Evolutionary conservation across 306 rosid species (phyloP).

Genomic region (Elaeagnus macrophylla): DNA sequence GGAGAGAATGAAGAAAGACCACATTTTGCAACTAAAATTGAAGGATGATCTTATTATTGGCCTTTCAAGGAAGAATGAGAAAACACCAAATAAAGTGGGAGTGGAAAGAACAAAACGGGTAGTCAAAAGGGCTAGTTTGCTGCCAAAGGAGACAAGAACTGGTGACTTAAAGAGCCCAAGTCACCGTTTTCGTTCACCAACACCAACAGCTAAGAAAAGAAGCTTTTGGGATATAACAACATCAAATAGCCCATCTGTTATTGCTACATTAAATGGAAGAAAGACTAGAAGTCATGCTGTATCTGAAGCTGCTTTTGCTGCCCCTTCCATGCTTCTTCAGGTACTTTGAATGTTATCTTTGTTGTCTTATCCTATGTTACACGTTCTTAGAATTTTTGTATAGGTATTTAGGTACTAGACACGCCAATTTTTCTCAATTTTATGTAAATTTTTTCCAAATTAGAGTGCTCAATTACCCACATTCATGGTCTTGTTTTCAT

Average conservation of each 20-base stretch:
- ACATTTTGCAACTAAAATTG: constrained; percentile 50
- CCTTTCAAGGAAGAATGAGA: constrained; percentile 44
- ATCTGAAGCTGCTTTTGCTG: constrained; percentile 51
- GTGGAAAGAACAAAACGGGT: constrained; percentile 30
- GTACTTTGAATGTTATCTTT: constrained; percentile 25
- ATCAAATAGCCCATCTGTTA: constrained; percentile 59
- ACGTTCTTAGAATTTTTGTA: too few relatives aligned
- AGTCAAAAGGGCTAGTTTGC: constrained; percentile 44
- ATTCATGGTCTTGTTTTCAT: too few relatives aligned
- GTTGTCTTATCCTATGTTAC: background rate
- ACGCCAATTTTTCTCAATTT: too few relatives aligned
- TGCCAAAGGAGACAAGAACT: constrained; percentile 49
- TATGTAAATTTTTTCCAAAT: too few relatives aligned
- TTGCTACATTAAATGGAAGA: constrained; percentile 63
- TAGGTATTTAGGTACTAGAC: too few relatives aligned
- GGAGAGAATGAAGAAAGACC: constrained; percentile 69
- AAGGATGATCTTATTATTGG: constrained; percentile 64
- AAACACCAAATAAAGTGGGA: constrained; percentile 21
- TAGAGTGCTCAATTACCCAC: too few relatives aligned
- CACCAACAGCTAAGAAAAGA: constrained; percentile 68
- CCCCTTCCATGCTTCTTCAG: constrained; percentile 97
- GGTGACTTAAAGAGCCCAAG: constrained; percentile 68
- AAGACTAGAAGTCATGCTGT: constrained; percentile 80
- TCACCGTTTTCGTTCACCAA: constrained; percentile 77
- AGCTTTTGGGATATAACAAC: constrained; percentile 97